Base-by-base conservation (phyloP, 305 asterid species). In the Solanum hybrid region DNA sequence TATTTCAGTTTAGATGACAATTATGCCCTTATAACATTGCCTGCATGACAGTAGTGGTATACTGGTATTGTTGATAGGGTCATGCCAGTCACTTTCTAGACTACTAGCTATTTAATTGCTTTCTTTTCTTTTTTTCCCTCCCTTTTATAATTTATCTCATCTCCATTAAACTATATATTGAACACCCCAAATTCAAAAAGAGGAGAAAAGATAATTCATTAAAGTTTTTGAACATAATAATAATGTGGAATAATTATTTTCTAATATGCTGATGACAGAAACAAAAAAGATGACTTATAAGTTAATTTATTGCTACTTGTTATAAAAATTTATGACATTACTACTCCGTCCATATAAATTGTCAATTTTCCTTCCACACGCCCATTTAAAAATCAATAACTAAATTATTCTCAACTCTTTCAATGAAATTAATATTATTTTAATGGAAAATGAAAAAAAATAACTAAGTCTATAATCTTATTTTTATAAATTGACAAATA, bases 1-100 rank as follows among this genome's bases (percentile, higher is more conserved):
- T 84, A 2, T 15, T 84, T 51, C 15, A 29, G 31, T 19, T 19
- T 51, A 45, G 73, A 51, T 84, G 87, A 84, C 87, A 51, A 84
- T 84, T 84, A 69, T 84, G 1, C 27, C 87, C 87, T 84, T 51
- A 51, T 84, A 51, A 51, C 73, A 84, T 51, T 84, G 87, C 87
- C 87, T 51, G 87, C 87, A 84, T 84, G 87, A 84, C 42, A 29
- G 31, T 51, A 51, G 87, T 84, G 87, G 42, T 19, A 29, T 51
- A 84, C 73, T 84, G 19, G 87, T 84, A 84, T 84, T 15, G 75
- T 84, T 84, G 75, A 60, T 51, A 51, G 42, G 40, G 31, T 51
- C 75, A 84, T 51, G 38, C 87, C 87, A 51, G 31, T 84, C 87
- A 51, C 75, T 84, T 51, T 84, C 42, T 51, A 29, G 75, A 84